Conservation (phyloP, 331 rosid genomes). For the Acacia pycnantha region DNA sequence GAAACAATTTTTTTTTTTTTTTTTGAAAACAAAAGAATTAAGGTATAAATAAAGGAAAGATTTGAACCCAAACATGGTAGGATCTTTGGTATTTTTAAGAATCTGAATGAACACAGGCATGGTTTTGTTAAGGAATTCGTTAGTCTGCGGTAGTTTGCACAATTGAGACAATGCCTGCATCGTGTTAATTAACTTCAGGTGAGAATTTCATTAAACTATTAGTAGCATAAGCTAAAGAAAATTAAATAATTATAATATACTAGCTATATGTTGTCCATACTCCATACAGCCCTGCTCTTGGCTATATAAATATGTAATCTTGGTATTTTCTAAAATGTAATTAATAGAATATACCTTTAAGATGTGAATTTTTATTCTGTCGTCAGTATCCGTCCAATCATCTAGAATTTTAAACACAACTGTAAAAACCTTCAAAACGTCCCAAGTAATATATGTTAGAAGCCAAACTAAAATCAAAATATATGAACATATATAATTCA, state of each 20-base stretch:
- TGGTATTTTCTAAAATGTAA: background rate
- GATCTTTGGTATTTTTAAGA: background rate
- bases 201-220: background rate
- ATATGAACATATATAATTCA: no score
- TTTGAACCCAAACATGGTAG: conserved; percentile 22
- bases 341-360: background rate
- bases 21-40: background rate
- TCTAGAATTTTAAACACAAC: background rate
- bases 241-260: no score
- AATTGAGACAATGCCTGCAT: conserved; percentile 29
- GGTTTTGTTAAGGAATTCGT: background rate
- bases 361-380: background rate
- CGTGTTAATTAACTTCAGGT: background rate
- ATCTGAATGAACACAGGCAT: conserved; percentile 17
- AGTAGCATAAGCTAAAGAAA: no score
- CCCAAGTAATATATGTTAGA: background rate
- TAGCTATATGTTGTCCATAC: no score
- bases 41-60: background rate
- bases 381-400: background rate
- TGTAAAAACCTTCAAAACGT: background rate
- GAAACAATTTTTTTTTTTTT: background rate
- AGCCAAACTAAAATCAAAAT: background rate
- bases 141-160: conserved; percentile 2
- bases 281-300: no score
- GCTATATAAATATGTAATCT: background rate